Evolutionary conservation across 306 rosid species (phyloP), one percentile per base, ranked within the genome.

Genomic region (Carpinus viminea): DNA sequence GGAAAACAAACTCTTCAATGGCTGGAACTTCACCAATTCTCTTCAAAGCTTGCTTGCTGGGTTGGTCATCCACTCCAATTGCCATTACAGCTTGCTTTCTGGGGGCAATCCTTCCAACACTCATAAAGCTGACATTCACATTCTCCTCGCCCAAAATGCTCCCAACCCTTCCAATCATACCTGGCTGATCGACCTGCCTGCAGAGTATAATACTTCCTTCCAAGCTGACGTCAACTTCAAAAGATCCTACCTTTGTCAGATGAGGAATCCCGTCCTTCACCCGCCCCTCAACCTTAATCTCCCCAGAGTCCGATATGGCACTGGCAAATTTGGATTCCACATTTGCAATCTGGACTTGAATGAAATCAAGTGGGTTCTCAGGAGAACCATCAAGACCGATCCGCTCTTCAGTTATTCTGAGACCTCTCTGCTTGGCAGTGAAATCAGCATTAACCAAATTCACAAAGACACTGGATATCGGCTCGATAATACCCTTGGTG

Each of bases 81-180:
- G 99, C 99, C 99, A 96, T 96, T 45, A 96, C 91, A 83, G 99
- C 99, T 56, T 91, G 99, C 93, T 91, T 96, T 50, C 98, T 85
- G n/a, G 99, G 99, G 55, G 99, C 98, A 54, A 85, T 91, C 84
- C 99, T 93, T 81, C 98, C 99, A 0, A 93, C 98, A 38, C 99
- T 96, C 99, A 96, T 96, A 90, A 96, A 96, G 78, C 99, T 93
- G 24, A 96, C 99, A 51, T 96, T 93, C 78, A 96, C 97, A 81
- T 93, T 96, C 84, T 91, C 99, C 73, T 93, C 79, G 34, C 98
- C 99, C 79, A 96, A 81, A 75, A 96, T 74, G 85, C 93, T 91
- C 47, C 98, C 98, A 34, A 96, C 97, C 78, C 31, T 83, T 80
- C 98, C 98, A 13, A 96, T 96, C 91, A 96, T 90, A 60, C 98